Evolutionary conservation across 805 yeast species (phyloP).

Genomic region (Sungouiozyma ichnusensis): DNA sequence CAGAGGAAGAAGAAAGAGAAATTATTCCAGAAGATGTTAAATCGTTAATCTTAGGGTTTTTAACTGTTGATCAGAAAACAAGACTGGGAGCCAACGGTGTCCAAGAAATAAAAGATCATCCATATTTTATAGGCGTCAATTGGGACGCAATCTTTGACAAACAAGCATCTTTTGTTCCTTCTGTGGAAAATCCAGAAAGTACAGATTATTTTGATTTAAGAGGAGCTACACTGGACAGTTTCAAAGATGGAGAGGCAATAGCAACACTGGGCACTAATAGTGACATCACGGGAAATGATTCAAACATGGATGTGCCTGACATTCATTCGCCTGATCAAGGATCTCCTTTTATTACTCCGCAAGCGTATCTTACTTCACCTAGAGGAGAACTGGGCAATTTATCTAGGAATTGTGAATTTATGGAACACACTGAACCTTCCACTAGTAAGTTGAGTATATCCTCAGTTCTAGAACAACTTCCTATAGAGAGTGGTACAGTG

Average conservation of each 20-base stretch:
- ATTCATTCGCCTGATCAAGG: constrained; percentile 3
- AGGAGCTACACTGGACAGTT: constrained; percentile 61
- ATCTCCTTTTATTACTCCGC: not conserved
- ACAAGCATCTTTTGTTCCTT: constrained; percentile 78
- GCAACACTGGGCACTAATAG: constrained; percentile 3
- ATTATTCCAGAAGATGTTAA: constrained; percentile 58
- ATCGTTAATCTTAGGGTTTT: constrained; percentile 56
- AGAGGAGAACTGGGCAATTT: constrained; percentile 5
- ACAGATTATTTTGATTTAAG: constrained; percentile 87
- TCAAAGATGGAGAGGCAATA: constrained; percentile 17
- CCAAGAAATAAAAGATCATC: constrained; percentile 67
- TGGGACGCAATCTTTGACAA: constrained; percentile 68
- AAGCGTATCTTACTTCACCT: constrained; percentile 2
- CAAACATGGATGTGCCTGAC: constrained; percentile 12
- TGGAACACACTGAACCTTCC: constrained; percentile 9
- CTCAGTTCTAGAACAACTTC: constrained; percentile 22
- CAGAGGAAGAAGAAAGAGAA: constrained; percentile 39
- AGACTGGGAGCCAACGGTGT: constrained; percentile 77
- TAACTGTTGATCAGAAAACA: constrained; percentile 50
- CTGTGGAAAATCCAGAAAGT: constrained; percentile 64
- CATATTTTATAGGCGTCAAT: constrained; percentile 58
- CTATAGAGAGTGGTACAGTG: constrained; percentile 19
- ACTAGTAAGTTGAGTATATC: constrained; percentile 21
- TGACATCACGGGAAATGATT: not conserved
- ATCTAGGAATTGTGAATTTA: constrained; percentile 9